Base-by-base conservation (phyloP, 192 early-diverging fungal genomes). In the Umbelopsis isabellina region DNA sequence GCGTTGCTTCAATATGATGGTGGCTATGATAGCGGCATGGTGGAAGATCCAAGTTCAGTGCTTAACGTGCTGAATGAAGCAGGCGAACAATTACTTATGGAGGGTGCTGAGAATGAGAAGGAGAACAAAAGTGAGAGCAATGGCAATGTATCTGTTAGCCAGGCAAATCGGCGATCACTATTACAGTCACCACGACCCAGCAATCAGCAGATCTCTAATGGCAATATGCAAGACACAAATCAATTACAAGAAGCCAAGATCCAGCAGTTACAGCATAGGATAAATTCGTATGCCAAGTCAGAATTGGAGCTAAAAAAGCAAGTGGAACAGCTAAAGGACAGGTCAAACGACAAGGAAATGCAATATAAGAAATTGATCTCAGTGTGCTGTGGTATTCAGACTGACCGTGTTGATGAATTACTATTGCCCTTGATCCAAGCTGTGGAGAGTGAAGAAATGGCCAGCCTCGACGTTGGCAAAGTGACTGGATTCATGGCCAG, bases 361-460 rank as follows among this genome's bases (percentile, higher is more conserved):
- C 86, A 91, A 66, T 97, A 90, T 79, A 92, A 92, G 79, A 83
- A 86, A 67, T 85, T 98, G 37, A 95, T 97, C 77, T 87, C 93
- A 8, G 86, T 88, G 23, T 95, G 94, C 75, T 96, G 94, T 72
- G 86, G 90, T 68, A 88, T 97, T 25, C 82, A 86, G 16, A 71
- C 93, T 16, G 92, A 91, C 2, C 83, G 91, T 44, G 92, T 98
- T 2, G 93, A 94, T 66, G 82, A 87, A 21, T 84, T 93, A 82
- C 77, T 97, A 16, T 86, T 86, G 12, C 89, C 89, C 3, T 69
- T 98, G 25, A 81, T 93, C 9, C 67, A 85, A 27, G 97, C 94
- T 1, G 90, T 97, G 8, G 94, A 96, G 73, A 87, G 85, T 45
- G 92, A 92, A 49, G 79, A 78, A 3, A 61, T 72, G 18, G 76